Conservation (phyloP, 495 filamentous ascomycete genomes). For the Melanomma pulvis-pyrius region DNA sequence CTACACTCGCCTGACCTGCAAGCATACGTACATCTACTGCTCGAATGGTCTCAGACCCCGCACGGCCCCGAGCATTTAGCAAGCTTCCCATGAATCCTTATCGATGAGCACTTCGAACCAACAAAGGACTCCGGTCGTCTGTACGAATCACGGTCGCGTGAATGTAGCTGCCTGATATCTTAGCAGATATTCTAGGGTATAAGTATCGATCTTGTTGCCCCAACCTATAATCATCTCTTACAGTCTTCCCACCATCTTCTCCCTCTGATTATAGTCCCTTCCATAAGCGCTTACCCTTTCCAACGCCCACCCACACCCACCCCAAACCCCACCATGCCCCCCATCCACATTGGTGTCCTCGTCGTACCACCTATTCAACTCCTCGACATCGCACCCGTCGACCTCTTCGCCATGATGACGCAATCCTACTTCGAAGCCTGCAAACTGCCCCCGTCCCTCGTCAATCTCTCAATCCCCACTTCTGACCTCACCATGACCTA, state of each 20-base stretch:
- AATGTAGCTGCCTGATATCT: conserved; percentile 6
- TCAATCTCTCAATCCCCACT: conserved; percentile 22
- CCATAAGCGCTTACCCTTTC: not conserved
- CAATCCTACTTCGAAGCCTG: conserved; percentile 28
- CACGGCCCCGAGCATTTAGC: not conserved
- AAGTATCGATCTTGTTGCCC: not conserved
- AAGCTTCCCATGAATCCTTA: not conserved
- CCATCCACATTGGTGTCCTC: conserved; percentile 38
- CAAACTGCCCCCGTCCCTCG: conserved; percentile 28
- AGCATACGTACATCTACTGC: not conserved
- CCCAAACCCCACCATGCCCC: conserved; percentile 5
- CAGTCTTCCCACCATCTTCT: not conserved
- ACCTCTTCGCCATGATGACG: conserved; percentile 37
- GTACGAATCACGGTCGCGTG: not conserved
- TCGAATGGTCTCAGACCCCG: not conserved
- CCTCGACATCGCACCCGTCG: conserved; percentile 38
- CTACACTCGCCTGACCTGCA: not conserved
- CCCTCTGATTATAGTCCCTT: not conserved
- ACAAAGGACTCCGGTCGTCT: not conserved
- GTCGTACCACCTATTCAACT: conserved; percentile 35
- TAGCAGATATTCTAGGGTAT: not conserved
- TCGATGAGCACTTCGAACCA: not conserved
- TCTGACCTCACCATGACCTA: conserved; percentile 22
- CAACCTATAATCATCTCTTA: not conserved
- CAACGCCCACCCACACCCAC: conserved; percentile 8